These are phyloP conservation scores for Platanus orientalis DNA, from an alignment of 164 flowering plant genomes.

Conservation along the genomic window DNA sequence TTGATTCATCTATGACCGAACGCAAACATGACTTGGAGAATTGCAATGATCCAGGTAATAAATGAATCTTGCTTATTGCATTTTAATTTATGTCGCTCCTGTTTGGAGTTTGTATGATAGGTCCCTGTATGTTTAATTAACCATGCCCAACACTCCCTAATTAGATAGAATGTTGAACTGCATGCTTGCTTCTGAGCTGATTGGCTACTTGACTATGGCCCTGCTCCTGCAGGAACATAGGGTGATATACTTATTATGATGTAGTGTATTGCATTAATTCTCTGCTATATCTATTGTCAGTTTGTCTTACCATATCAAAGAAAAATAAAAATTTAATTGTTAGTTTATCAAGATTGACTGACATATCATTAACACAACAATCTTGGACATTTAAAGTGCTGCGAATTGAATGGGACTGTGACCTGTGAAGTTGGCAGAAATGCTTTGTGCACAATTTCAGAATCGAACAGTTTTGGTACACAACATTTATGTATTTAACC, in stretches of 20 bases:
- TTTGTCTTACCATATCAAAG: too few relatives aligned
- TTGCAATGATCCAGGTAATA: constrained; percentile 52
- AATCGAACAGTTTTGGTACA: too few relatives aligned
- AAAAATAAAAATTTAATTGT: too few relatives aligned
- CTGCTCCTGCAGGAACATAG: background rate
- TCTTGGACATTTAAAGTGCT: too few relatives aligned
- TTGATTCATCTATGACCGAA: constrained; percentile 61
- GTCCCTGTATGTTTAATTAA: background rate
- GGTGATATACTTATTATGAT: background rate
- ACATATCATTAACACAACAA: too few relatives aligned
- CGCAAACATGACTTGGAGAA: constrained; percentile 50
- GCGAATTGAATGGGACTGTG: too few relatives aligned
- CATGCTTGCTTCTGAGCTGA: background rate
- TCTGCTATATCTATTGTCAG: too few relatives aligned
- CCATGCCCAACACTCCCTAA: background rate
- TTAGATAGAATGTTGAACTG: background rate
- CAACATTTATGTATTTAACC: too few relatives aligned
- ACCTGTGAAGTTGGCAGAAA: too few relatives aligned
- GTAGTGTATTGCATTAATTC: too few relatives aligned
- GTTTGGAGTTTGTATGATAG: background rate
- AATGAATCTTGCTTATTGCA: background rate
- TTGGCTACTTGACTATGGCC: background rate
- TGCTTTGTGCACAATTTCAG: too few relatives aligned
- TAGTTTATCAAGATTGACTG: too few relatives aligned
- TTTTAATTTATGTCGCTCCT: constrained; percentile 1